Base-by-base conservation (phyloP, 768 basidiomycete genomes). In the Termitomyces sp. region DNA sequence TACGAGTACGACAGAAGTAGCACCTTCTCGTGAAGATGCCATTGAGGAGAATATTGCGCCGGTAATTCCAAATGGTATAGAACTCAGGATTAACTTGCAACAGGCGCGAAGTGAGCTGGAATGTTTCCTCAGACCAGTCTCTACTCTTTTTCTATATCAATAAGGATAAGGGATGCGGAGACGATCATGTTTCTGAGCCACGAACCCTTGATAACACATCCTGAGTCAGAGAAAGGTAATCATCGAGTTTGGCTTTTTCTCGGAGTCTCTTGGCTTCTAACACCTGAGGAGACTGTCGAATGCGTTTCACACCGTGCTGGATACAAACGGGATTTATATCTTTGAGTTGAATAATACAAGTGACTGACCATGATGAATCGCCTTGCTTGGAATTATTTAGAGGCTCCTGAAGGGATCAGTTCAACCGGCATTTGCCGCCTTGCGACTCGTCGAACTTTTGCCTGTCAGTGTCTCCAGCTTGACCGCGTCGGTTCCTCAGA, bases 21-120 rank as follows among this genome's bases (percentile, higher is more conserved):
- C 60, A 93, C 94, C 84, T 84, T 13, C 73, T 69, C 11, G 83
- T 81, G 65, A 96, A 94, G 49, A 92, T 72, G 2, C 90, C 90
- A 24, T 85, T 76, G 44, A 88, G 70, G 20, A 96, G 74, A 62
- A 97, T 94, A 57, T 84, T 81, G 36, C 96, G 81, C 50, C 97
- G 83, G 74, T 94, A 96, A 74, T 97, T 96, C 97, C 97, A 98
- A 40, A 92, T 78, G 1, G 96, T 96, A 73, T 97, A 97, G 70
- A 94, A 94, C 74, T 99, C 97, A 2, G 96, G 95, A 70, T 98
- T 98, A 45, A 90, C 67, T 55, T 87, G 85, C 9, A 99, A 84
- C 24, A 98, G 73, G 32, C 78, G 80, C 16, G 88, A 87, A 0
- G 95, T 96, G 45, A 90, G 75, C n/a, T 83, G 79, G 39, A 98